Evolutionary conservation across 2,329 filamentous ascomycete species (phyloP).

Genomic region (Exophiala xenobiotica): DNA sequence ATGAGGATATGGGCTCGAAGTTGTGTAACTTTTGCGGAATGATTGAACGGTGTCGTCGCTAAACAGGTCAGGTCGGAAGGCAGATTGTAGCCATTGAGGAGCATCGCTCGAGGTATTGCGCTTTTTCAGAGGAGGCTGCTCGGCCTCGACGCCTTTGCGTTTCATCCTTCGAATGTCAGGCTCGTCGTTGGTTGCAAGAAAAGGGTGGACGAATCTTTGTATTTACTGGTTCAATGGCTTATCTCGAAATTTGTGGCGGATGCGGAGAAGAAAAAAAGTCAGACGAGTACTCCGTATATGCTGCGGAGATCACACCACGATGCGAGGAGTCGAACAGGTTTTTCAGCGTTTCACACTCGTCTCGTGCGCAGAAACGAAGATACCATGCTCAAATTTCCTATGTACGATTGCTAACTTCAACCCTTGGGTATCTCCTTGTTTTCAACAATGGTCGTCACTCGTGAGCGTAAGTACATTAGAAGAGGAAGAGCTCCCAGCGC

Average conservation of each 20-base stretch:
- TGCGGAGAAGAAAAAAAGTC: constrained; percentile 1
- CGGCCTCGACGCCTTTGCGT: constrained; percentile 40
- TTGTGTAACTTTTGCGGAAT: constrained; percentile 44
- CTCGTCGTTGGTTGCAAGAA: too few species aligned
- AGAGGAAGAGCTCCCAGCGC: not conserved
- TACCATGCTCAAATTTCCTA: too few species aligned
- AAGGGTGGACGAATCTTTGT: too few species aligned
- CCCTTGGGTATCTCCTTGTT: not conserved
- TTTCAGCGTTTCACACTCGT: too few species aligned
- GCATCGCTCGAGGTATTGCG: constrained; percentile 11
- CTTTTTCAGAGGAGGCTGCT: constrained; percentile 25
- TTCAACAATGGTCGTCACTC: not conserved
- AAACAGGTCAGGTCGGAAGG: constrained; percentile 48
- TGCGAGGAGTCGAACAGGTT: too few species aligned
- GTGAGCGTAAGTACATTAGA: not conserved
- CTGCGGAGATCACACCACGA: not conserved
- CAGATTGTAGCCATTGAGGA: constrained; percentile 32
- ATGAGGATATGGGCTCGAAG: constrained; percentile 71
- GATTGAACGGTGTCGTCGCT: constrained; percentile 41
- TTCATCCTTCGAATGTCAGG: too few species aligned
- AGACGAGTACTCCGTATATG: too few species aligned
- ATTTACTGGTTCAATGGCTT: too few species aligned
- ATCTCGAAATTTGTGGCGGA: too few species aligned
- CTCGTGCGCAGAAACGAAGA: too few species aligned
- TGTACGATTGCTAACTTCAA: too few species aligned